These are phyloP conservation scores for Lophium mytilinum DNA, from an alignment of 495 filamentous ascomycete genomes.

Conservation along the genomic window DNA sequence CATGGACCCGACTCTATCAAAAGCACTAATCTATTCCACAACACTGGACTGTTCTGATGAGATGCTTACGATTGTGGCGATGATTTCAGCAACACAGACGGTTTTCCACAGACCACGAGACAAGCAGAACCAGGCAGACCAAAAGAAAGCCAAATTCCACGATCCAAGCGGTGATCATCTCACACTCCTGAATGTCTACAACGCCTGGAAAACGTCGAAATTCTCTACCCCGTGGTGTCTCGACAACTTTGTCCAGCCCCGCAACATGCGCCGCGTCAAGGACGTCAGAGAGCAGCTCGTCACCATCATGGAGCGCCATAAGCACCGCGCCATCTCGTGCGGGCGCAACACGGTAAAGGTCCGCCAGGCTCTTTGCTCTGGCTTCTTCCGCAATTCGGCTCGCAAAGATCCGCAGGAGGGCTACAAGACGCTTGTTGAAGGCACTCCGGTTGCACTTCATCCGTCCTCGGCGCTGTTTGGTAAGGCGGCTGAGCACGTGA, in stretches of 20 bases:
- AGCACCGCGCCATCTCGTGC: slow-evolving; percentile 72
- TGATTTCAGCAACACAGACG: slow-evolving; percentile 69
- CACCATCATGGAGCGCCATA: slow-evolving; percentile 85
- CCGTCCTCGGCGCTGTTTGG: slow-evolving; percentile 86
- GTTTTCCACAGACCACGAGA: slow-evolving; percentile 95
- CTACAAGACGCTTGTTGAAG: slow-evolving; percentile 93
- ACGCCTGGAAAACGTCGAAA: slow-evolving; percentile 77
- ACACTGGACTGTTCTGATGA: slow-evolving; percentile 88
- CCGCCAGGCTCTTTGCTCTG: slow-evolving; percentile 82
- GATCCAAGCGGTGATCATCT: slow-evolving; percentile 92
- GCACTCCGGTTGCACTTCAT: slow-evolving; percentile 91
- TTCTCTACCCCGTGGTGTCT: slow-evolving; percentile 88
- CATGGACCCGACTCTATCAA: slow-evolving; percentile 81
- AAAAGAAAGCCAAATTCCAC: slow-evolving; percentile 96
- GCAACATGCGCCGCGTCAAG: slow-evolving; percentile 76
- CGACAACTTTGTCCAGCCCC: slow-evolving; percentile 95
- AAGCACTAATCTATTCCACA: slow-evolving; percentile 80
- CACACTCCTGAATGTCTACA: slow-evolving; percentile 93
- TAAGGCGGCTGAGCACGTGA: slow-evolving; percentile 90
- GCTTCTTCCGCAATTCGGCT: slow-evolving; percentile 92
- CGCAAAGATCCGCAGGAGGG: slow-evolving; percentile 94
- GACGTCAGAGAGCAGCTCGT: slow-evolving; percentile 89
- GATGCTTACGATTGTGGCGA: slow-evolving; percentile 87
- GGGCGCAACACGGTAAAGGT: slow-evolving; percentile 81
- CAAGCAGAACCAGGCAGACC: slow-evolving; percentile 90